Evolutionary conservation across 768 basidiomycete species (phyloP).

Genomic region (Tulasnella sp.): DNA sequence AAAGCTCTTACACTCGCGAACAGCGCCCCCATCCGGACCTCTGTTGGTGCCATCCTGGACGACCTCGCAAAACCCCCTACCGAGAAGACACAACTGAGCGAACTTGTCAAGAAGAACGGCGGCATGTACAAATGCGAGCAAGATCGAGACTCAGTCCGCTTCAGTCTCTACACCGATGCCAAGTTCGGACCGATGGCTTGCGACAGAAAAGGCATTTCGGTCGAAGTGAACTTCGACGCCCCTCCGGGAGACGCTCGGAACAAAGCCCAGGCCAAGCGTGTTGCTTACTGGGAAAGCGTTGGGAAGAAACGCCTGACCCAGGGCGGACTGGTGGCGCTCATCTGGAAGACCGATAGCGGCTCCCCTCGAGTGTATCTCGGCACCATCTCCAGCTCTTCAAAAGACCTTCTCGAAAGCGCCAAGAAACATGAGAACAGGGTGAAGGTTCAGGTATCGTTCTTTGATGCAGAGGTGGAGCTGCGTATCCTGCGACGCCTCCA

Average conservation of each 20-base stretch:
- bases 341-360: neutral
- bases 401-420: constrained; percentile 48
- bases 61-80: constrained; percentile 39
- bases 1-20: neutral
- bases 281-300: constrained; percentile 58
- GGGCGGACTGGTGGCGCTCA: constrained; percentile 61
- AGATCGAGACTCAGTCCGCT: constrained; percentile 27
- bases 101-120: constrained; percentile 30
- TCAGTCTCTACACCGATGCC: constrained; percentile 31
- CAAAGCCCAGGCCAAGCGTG: constrained; percentile 39
- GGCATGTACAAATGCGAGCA: constrained; percentile 31
- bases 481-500: constrained; percentile 32
- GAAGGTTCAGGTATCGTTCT: constrained; percentile 54
- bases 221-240: constrained; percentile 46
- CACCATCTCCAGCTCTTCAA: constrained; percentile 42
- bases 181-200: constrained; percentile 14
- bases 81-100: constrained; percentile 21
- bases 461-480: constrained; percentile 56
- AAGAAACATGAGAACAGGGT: constrained; percentile 38
- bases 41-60: constrained; percentile 48
- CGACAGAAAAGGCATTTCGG: constrained; percentile 47
- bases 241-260: constrained; percentile 57
- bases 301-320: constrained; percentile 55
- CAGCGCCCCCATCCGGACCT: constrained; percentile 52
- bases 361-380: constrained; percentile 48